Conservation (phyloP, 2,329 filamentous ascomycete genomes). For the Stachybotrys chartarum region DNA sequence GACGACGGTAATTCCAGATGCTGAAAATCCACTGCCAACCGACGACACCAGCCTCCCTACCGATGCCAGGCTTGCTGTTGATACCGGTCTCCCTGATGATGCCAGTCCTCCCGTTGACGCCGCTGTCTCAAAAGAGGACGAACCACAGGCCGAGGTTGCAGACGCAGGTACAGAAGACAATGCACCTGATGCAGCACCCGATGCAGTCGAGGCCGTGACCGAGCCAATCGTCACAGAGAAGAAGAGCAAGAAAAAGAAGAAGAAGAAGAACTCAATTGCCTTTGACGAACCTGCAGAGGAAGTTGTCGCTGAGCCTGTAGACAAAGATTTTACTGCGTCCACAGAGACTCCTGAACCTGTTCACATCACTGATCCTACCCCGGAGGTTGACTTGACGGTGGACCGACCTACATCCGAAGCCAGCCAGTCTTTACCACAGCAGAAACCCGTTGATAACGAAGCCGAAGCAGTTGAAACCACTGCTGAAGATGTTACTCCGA, state of each 20-base stretch:
- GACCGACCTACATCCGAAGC: background rate
- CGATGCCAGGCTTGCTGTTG: background rate
- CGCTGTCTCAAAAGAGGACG: background rate
- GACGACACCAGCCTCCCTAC: background rate
- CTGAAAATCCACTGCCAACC: background rate
- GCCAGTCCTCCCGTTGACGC: background rate
- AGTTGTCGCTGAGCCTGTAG: background rate
- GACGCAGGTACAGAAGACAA: background rate
- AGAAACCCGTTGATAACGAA: background rate
- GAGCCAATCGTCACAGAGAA: background rate
- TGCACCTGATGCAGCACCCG: background rate
- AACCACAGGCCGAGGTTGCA: background rate
- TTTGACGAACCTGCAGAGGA: background rate
- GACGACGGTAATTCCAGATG: background rate
- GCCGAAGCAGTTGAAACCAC: background rate
- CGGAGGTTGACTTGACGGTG: background rate
- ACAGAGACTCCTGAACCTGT: background rate
- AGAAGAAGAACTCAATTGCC: slow-evolving; percentile 10
- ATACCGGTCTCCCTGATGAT: too few species aligned
- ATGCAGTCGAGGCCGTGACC: background rate
- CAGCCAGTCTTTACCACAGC: background rate
- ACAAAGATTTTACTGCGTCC: background rate
- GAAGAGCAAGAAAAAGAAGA: slow-evolving; percentile 10
- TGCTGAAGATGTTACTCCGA: background rate
- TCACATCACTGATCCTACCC: background rate